Evolutionary conservation across 768 basidiomycete genomes (phyloP), one percentile per base, ranked within the genome.

Genomic region (Tylopilus vinaceipallidus): DNA sequence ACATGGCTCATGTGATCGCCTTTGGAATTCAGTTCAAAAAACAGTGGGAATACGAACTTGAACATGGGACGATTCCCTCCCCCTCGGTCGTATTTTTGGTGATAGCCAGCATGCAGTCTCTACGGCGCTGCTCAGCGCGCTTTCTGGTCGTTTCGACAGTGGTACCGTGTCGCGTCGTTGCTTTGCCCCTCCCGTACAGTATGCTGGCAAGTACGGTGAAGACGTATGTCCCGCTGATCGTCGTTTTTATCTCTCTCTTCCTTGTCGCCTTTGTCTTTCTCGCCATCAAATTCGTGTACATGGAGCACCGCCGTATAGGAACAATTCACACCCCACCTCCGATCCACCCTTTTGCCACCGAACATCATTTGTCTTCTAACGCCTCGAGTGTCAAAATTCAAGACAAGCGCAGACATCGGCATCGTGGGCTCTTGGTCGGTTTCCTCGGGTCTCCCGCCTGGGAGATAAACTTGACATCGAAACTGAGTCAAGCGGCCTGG

Each of bases 381-480:
- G 40, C 34, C 4, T 39, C 42, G 3, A 29, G 42, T 37, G 23
- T 54, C 10, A 36, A 37, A 20, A 45, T 34, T 19, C 54, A 26
- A 52, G 29, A 39, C 34, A 54, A 63, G 11, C 26, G 5, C 23
- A 44, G 19, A 23, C 26, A 39, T 44, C 37, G 41, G 11, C 34
- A 43, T 13, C 45, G 54, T 6, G 61, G 56, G 2, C 29, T 69
- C 23, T 35, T 63, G 38, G 54, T 67, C 12, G 68, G 66, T 7
- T 70, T 55, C 42, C 53, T 67, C 13, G 66, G 66, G 24, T 70
- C 68, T 12, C 66, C 66, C 24, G 16, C 50, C n/a, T 69, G 68
- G 66, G 66, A 67, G 49, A 64, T 61, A 2, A 45, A 26, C 12
- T 38, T 58, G 33, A 46, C 45, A n/a, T 53, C 61, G 14, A 55